Conservation (phyloP, 169 alveolate genomes). For the Cryptosporidium muris region DNA sequence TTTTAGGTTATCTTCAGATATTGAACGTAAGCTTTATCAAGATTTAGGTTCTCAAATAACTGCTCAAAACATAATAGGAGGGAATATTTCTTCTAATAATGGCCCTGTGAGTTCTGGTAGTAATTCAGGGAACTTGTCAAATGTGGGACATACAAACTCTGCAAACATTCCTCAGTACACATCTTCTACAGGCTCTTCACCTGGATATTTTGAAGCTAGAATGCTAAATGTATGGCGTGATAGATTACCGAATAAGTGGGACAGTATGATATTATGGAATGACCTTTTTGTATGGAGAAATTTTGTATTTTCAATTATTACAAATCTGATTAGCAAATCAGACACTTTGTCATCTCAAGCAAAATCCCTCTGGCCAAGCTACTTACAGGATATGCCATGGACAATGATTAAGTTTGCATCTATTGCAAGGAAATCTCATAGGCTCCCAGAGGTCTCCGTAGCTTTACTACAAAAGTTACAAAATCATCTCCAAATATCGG, state of each 20-base stretch:
- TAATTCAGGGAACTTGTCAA: background rate
- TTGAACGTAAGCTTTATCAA: slow-evolving; percentile 53
- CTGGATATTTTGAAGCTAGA: slow-evolving; percentile 70
- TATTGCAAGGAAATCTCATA: slow-evolving; percentile 78
- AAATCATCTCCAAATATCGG: slow-evolving; percentile 67
- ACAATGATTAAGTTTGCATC: slow-evolving; percentile 79
- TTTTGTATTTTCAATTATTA: slow-evolving; percentile 73
- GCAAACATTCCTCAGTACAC: too few species aligned
- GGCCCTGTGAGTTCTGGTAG: background rate
- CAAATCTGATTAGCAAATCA: slow-evolving; percentile 45
- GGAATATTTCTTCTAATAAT: background rate
- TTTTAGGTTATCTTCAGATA: slow-evolving; percentile 70
- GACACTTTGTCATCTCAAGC: slow-evolving; percentile 61
- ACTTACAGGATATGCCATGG: slow-evolving; percentile 79
- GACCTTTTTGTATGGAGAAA: slow-evolving; percentile 77
- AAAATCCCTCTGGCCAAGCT: slow-evolving; percentile 71
- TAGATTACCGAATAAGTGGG: slow-evolving; percentile 75
- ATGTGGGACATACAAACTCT: background rate
- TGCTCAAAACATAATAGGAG: background rate
- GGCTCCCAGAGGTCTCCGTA: slow-evolving; percentile 77
- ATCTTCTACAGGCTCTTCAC: slow-evolving; percentile 3
- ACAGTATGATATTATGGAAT: slow-evolving; percentile 77
- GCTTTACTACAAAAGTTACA: slow-evolving; percentile 78
- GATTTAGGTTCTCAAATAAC: slow-evolving; percentile 10
- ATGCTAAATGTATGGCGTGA: slow-evolving; percentile 77